These are phyloP conservation scores for Euptelea pleiosperma DNA, from an alignment of 164 flowering plant species.

Conservation along the genomic window DNA sequence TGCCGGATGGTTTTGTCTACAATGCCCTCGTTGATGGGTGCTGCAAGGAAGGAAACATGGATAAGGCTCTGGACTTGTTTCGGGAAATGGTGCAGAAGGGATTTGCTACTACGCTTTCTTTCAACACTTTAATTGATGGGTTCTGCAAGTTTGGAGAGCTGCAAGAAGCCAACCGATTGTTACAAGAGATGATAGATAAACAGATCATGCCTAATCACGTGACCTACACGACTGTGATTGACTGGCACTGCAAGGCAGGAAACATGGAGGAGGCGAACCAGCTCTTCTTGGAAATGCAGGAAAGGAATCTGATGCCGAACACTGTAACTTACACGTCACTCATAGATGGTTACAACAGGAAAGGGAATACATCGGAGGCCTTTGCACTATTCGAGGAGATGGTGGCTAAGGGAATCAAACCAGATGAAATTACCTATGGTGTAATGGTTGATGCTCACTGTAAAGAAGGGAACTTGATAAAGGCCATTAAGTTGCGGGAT, in stretches of 20 bases:
- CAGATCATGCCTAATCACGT: conserved; percentile 45
- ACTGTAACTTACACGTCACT: conserved; percentile 57
- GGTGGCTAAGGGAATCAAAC: conserved; percentile 46
- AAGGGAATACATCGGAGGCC: conserved; percentile 39
- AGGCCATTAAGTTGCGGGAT: conserved; percentile 40
- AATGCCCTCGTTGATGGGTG: conserved; percentile 57
- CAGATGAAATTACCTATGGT: conserved; percentile 39
- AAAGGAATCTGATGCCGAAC: conserved; percentile 45
- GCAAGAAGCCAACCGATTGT: conserved; percentile 36
- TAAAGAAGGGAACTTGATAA: conserved; percentile 36
- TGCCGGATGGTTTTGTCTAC: conserved; percentile 51
- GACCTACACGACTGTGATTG: conserved; percentile 64
- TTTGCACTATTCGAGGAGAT: conserved; percentile 52
- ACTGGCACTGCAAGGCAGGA: conserved; percentile 48
- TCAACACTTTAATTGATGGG: conserved; percentile 56
- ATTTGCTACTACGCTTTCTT: conserved; percentile 43
- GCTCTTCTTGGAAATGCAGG: conserved; percentile 54
- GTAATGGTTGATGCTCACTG: conserved; percentile 36
- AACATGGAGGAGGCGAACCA: conserved; percentile 46
- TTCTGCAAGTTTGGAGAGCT: conserved; percentile 50
- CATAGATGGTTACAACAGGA: conserved; percentile 41
- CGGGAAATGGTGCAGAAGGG: conserved; percentile 49
- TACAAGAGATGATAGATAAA: conserved; percentile 45
- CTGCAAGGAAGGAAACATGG: conserved; percentile 51
- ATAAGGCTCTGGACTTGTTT: conserved; percentile 54